A percentile compares a stretch with the other conserved stretches of the same genome.
These are phyloP conservation scores for Colletotrichum agaves DNA, from an alignment of 2,329 filamentous ascomycete species.

Conservation along the genomic window DNA sequence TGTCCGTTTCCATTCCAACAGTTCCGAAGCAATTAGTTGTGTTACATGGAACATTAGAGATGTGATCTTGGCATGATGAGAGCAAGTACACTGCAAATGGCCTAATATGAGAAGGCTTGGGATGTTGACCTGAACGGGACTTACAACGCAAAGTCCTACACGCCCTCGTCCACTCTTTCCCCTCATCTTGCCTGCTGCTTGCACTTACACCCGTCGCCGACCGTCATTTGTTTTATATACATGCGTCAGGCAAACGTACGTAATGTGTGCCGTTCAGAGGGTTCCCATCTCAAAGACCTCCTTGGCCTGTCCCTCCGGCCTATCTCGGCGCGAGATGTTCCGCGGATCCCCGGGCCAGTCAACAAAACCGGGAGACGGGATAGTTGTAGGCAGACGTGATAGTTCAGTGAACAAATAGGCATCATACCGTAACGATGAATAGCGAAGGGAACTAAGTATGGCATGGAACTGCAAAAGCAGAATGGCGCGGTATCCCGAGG, in stretches of 20 bases:
- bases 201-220: background rate
- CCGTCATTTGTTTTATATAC: background rate
- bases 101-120: background rate
- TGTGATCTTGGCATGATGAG: no score
- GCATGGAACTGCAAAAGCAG: background rate
- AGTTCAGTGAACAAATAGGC: background rate
- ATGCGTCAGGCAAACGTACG: background rate
- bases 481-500: background rate
- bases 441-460: background rate
- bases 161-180: background rate
- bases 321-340: conserved; percentile 4
- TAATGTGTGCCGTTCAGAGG: background rate
- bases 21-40: no score
- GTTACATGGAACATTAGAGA: no score
- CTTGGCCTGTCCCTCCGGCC: background rate
- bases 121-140: background rate
- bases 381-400: background rate
- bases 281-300: no score
- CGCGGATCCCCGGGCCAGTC: background rate
- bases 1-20: no score
- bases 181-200: background rate
- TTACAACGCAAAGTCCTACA: no score
- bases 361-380: background rate
- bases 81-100: background rate
- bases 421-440: background rate